A percentile compares a stretch with the other conserved stretches of the same genome.
Conservation (phyloP, 495 filamentous ascomycete genomes). For the Poronia punctata region DNA sequence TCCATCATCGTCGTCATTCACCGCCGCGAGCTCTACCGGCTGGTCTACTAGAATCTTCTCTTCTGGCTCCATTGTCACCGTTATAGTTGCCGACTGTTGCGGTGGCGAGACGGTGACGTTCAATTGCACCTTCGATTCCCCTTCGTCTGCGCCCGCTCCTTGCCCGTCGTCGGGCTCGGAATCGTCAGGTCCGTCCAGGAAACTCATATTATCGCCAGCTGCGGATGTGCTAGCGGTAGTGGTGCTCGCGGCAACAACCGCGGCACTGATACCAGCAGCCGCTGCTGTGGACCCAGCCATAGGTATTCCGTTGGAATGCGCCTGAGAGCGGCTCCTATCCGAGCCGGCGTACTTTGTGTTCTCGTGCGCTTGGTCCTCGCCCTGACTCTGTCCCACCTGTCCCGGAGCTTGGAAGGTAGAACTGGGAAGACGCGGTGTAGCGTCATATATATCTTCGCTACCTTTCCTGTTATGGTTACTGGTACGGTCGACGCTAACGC, state of each 20-base stretch:
- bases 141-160: neutral
- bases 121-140: neutral
- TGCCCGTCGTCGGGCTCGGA: constrained; percentile 15
- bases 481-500: constrained; percentile 17
- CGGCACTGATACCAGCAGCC: neutral
- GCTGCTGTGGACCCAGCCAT: neutral
- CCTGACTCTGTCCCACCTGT: neutral
- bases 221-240: neutral
- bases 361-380: constrained; percentile 7
- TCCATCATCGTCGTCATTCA: constrained; percentile 41
- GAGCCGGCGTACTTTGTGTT: constrained; percentile 22
- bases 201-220: constrained; percentile 6
- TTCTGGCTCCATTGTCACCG: constrained; percentile 30
- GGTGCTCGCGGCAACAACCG: neutral
- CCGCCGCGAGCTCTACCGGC: constrained; percentile 17
- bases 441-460: constrained; percentile 39
- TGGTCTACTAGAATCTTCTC: constrained; percentile 46
- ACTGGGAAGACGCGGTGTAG: constrained; percentile 27
- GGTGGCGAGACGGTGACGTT: constrained; percentile 8
- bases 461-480: constrained; percentile 13
- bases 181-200: constrained; percentile 18
- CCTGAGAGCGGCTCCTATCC: constrained; percentile 11
- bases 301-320: too few relatives aligned
- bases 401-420: neutral
- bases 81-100: constrained; percentile 23